Evolutionary conservation across 106 monocot species (phyloP), one percentile per base, ranked within the genome.

Genomic region (Allium cepa): DNA sequence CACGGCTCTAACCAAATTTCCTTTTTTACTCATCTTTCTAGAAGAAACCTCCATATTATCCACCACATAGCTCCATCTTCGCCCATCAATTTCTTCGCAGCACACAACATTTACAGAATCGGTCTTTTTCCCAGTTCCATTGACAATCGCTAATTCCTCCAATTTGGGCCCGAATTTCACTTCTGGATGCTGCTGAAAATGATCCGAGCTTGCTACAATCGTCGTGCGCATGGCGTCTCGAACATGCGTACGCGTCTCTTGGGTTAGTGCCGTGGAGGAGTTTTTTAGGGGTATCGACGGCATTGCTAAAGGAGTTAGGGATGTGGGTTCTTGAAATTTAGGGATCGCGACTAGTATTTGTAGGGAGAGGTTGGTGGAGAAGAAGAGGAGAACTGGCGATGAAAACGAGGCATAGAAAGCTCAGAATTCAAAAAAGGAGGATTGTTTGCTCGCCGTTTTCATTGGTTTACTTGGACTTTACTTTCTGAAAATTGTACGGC

Each of bases 71-170:
- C 67, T 85, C 81, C 85, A 85, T 57, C 64, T 74, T 78, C 75
- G 71, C 78, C 85, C 85, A 26, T 80, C 81, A 66, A 85, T 67
- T 71, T 81, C 78, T 71, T 85, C 85, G 57, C 74, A 78, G 71
- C 85, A 85, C 57, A 85, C 48, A 49, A 81, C 68, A 36, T 36
- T 36, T 36, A 36, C 1, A 36, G 36, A 36, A 36, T 36, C 36
- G 0, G 3, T 36, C 36, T 36, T 36, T 70, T 72, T 71, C 8
- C 71, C 59, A 47, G 28, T 17, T 9, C 11, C 64, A 62, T 50
- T 46, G 10, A 66, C 49, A 10, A 56, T 49, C 26, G 63, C 72
- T 13, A 79, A 58, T 28, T 69, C 49, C 26, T 48, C 56, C 49
- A 74, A 8, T 14, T 66, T 46, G 46, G 75, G 72, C 16, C 75